Evolutionary conservation across 352 stramenopile genomes (phyloP).

Genomic region (Pythium vanterpoolii): DNA sequence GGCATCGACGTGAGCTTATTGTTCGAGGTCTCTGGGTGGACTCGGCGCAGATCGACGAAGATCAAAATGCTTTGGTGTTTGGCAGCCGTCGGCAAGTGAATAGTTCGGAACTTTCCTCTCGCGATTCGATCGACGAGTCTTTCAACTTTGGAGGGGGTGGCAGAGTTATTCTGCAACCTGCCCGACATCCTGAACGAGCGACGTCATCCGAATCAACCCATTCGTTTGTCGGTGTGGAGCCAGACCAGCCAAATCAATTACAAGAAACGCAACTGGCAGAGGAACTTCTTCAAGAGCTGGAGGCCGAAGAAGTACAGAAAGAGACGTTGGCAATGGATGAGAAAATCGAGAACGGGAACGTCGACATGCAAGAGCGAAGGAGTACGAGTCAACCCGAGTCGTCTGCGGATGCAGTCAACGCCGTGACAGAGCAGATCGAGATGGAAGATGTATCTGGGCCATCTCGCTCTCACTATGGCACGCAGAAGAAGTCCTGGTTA

Average conservation of each 20-base stretch:
- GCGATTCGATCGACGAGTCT: slow-evolving; percentile 74
- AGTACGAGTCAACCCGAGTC: slow-evolving; percentile 2
- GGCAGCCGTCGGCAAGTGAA: slow-evolving; percentile 30
- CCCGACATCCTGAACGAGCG: background rate
- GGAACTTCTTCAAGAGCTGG: slow-evolving; percentile 24
- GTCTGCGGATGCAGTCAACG: slow-evolving; percentile 12
- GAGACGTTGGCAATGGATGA: slow-evolving; percentile 2
- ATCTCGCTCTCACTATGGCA: slow-evolving; percentile 25
- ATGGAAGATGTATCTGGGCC: slow-evolving; percentile 50
- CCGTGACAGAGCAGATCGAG: slow-evolving; percentile 60
- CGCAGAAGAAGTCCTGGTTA: slow-evolving; percentile 51
- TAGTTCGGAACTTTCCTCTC: slow-evolving; percentile 58
- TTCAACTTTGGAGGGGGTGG: slow-evolving; percentile 34
- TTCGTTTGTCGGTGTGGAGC: background rate
- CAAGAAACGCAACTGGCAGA: slow-evolving; percentile 17
- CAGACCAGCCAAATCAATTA: background rate
- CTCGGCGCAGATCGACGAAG: slow-evolving; percentile 7
- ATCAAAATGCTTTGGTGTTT: slow-evolving; percentile 17
- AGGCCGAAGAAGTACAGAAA: slow-evolving; percentile 21
- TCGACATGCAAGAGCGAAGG: background rate
- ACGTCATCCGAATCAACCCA: background rate
- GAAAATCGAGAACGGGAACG: background rate
- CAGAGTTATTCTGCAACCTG: background rate
- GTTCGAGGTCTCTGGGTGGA: slow-evolving; percentile 75
- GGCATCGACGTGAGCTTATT: slow-evolving; percentile 77